These are phyloP conservation scores for Spathaspora passalidarum DNA, from an alignment of 805 yeast genomes.

Conservation along the genomic window DNA sequence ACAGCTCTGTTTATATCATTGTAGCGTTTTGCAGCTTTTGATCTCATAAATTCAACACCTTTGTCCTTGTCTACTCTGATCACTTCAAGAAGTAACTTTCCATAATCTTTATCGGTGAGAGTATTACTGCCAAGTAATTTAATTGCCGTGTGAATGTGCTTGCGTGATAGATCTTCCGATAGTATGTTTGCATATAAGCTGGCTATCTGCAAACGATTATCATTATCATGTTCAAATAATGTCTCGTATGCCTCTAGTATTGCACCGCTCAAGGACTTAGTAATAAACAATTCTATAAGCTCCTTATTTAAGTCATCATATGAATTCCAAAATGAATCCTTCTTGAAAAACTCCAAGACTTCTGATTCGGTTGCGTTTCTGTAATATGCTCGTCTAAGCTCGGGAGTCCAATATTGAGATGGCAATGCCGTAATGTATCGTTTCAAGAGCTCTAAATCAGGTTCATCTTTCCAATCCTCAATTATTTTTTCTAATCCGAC, in stretches of 20 bases:
- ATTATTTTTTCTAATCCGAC: not conserved
- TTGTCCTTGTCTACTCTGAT: conserved; percentile 24
- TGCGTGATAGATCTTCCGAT: not conserved
- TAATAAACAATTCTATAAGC: not conserved
- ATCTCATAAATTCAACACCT: conserved; percentile 31
- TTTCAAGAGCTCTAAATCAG: not conserved
- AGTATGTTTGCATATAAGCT: conserved; percentile 2
- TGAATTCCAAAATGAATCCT: not conserved
- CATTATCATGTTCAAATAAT: not conserved
- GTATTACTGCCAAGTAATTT: conserved; percentile 8
- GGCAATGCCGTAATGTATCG: not conserved
- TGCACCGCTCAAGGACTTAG: not conserved
- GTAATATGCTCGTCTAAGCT: not conserved
- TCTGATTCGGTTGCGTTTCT: conserved; percentile 1
- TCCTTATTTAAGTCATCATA: not conserved
- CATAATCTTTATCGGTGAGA: conserved; percentile 22
- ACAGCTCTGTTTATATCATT: conserved; percentile 27
- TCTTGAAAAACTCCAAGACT: conserved; percentile 1
- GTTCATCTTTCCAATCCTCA: not conserved
- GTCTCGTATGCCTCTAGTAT: conserved; percentile 3
- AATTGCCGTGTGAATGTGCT: not conserved
- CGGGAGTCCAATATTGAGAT: not conserved
- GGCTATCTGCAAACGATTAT: not conserved
- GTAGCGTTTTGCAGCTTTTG: conserved; percentile 22
- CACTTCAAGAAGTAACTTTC: conserved; percentile 29